Conservation (phyloP, 495 filamentous ascomycete genomes). For the Terfezia boudieri region DNA sequence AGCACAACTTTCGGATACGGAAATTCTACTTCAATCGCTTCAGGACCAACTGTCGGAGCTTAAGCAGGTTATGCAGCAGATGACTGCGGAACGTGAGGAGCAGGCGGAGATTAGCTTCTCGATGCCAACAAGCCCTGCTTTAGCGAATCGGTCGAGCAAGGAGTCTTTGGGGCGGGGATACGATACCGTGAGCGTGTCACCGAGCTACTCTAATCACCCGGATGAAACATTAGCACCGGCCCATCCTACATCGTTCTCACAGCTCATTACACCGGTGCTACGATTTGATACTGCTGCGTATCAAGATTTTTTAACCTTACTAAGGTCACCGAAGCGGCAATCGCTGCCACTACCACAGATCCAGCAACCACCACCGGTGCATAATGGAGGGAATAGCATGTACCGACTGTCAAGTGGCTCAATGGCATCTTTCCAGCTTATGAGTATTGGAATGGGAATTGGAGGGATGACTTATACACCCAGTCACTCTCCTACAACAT, state of each 20-base stretch:
- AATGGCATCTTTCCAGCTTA: conserved; percentile 23
- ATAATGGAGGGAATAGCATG: conserved; percentile 3
- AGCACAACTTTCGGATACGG: conserved; percentile 58
- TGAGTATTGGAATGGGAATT: conserved; percentile 15
- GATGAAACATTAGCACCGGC: conserved; percentile 44
- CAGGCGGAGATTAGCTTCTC: conserved; percentile 35
- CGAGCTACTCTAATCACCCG: conserved; percentile 21
- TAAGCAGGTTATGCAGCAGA: conserved; percentile 74
- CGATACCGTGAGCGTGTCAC: conserved; percentile 25
- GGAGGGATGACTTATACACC: conserved; percentile 9
- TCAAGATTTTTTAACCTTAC: conserved; percentile 61
- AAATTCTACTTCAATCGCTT: conserved; percentile 64
- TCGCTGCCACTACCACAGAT: not conserved
- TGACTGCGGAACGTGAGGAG: conserved; percentile 44
- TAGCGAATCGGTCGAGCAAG: conserved; percentile 15
- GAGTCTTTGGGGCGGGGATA: conserved; percentile 25
- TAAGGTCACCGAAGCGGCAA: conserved; percentile 36
- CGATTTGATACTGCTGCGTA: conserved; percentile 61
- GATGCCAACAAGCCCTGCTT: conserved; percentile 45
- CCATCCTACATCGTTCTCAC: conserved; percentile 64
- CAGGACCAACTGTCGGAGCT: conserved; percentile 85
- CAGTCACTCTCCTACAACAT: conserved; percentile 13
- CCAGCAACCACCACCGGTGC: not conserved
- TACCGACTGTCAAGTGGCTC: conserved; percentile 35
- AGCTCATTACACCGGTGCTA: conserved; percentile 60